Conservation (phyloP, 2,329 filamentous ascomycete genomes). For the Aureobasidium sp. region DNA sequence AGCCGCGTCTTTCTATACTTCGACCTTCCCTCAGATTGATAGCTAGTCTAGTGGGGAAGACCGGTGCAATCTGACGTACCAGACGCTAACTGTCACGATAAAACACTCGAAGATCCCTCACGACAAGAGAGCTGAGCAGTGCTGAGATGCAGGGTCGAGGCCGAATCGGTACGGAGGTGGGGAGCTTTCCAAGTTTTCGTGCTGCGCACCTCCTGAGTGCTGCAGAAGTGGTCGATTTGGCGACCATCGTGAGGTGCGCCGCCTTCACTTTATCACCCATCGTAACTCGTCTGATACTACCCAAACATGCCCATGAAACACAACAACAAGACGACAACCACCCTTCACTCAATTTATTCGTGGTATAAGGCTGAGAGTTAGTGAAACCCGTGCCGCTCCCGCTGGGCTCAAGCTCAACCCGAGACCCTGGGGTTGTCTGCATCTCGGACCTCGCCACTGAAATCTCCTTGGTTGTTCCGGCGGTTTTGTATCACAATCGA, state of each 20-base stretch:
- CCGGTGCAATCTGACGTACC: neutral
- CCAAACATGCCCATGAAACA: constrained; percentile 1
- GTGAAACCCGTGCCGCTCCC: constrained; percentile 2
- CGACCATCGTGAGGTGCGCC: neutral
- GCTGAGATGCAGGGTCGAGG: constrained; percentile 9
- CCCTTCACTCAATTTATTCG: constrained; percentile 1
- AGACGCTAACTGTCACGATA: neutral
- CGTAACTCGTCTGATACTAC: neutral
- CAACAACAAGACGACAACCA: neutral
- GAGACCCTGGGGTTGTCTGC: neutral
- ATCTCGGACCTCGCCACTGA: neutral
- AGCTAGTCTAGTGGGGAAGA: neutral
- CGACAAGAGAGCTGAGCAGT: neutral
- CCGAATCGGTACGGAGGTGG: constrained; percentile 5
- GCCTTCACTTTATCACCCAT: neutral
- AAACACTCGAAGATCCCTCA: constrained; percentile 1
- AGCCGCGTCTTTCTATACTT: neutral
- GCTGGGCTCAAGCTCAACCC: constrained; percentile 4
- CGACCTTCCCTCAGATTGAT: neutral
- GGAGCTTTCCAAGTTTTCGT: neutral
- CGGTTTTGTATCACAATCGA: neutral
- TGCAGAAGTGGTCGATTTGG: neutral
- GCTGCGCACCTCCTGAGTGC: neutral
- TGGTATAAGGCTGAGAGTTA: constrained; percentile 3
- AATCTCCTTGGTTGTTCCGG: constrained; percentile 5